Conservation (phyloP, 2,329 filamentous ascomycete genomes). For the Paraphoma sp. region DNA sequence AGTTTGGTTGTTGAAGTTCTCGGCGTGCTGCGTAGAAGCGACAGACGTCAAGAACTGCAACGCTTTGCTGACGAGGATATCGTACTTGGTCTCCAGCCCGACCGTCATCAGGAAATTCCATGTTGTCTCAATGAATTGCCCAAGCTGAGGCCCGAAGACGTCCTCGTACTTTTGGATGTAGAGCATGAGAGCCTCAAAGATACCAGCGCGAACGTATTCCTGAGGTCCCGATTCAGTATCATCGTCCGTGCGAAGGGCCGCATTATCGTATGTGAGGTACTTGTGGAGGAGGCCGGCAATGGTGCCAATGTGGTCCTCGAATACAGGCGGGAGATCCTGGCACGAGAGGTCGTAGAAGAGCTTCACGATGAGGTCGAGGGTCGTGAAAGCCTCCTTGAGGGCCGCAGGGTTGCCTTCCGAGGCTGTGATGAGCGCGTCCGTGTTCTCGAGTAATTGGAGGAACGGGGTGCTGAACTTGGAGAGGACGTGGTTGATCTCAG, state of each 20-base stretch:
- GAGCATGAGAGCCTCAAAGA: slow-evolving; percentile 87
- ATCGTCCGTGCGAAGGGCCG: slow-evolving; percentile 81
- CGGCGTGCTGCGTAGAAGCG: slow-evolving; percentile 77
- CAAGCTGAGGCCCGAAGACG: slow-evolving; percentile 81
- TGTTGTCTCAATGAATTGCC: slow-evolving; percentile 85
- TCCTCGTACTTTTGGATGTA: slow-evolving; percentile 97
- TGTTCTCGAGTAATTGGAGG: slow-evolving; percentile 76
- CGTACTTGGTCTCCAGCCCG: slow-evolving; percentile 88
- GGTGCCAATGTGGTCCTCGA: slow-evolving; percentile 83
- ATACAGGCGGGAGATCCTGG: slow-evolving; percentile 92
- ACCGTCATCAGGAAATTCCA: slow-evolving; percentile 91
- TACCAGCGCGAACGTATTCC: slow-evolving; percentile 89
- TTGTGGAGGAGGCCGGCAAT: slow-evolving; percentile 86
- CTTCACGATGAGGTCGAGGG: slow-evolving; percentile 87
- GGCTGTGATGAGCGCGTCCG: slow-evolving; percentile 72
- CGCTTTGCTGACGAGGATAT: slow-evolving; percentile 91
- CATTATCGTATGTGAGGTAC: slow-evolving; percentile 88
- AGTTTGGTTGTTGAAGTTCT: slow-evolving; percentile 82
- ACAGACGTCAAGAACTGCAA: slow-evolving; percentile 94
- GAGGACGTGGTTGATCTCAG: slow-evolving; percentile 96
- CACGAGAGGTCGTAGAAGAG: slow-evolving; percentile 97
- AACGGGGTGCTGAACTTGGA: slow-evolving; percentile 84
- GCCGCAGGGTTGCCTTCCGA: slow-evolving; percentile 77
- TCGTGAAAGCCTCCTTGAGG: slow-evolving; percentile 80
- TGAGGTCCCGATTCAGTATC: slow-evolving; percentile 86